These are phyloP conservation scores for Dactylellina cionopaga DNA, from an alignment of 2,329 filamentous ascomycete genomes.

Conservation along the genomic window DNA sequence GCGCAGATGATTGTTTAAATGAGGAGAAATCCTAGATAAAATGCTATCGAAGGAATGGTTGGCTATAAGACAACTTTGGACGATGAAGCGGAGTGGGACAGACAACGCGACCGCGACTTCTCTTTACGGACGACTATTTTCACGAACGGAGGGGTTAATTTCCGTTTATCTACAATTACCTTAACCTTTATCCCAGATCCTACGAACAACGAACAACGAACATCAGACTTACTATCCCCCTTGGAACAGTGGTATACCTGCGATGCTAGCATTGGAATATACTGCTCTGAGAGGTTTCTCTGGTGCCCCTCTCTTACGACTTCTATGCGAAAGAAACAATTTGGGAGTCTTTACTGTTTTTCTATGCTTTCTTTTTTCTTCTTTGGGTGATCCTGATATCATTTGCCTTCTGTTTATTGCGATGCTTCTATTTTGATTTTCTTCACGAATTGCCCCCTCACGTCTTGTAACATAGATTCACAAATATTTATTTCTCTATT, in stretches of 20 bases:
- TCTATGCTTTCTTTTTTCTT: background rate
- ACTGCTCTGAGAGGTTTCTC: background rate
- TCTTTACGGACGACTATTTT: background rate
- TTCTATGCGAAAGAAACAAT: background rate
- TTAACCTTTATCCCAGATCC: conserved; percentile 1
- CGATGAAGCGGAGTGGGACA: background rate
- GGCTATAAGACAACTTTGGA: background rate
- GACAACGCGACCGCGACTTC: background rate
- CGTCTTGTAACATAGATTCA: conserved; percentile 41
- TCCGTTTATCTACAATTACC: background rate
- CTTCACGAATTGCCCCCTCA: conserved; percentile 12
- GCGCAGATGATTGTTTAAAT: conserved; percentile 94
- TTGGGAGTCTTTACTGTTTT: background rate
- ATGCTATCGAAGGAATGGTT: background rate
- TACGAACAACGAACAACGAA: conserved; percentile 18
- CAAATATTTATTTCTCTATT: conserved; percentile 24
- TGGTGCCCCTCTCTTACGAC: background rate
- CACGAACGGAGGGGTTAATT: conserved; percentile 9
- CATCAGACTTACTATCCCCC: background rate
- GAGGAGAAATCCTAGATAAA: background rate
- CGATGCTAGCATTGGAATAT: conserved; percentile 8
- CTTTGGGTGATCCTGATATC: conserved; percentile 21
- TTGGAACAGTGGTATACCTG: conserved; percentile 1
- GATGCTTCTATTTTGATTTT: conserved; percentile 12
- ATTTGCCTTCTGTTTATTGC: conserved; percentile 10